Conservation (phyloP, 2,329 filamentous ascomycete genomes). For the Colletotrichum sojae region DNA sequence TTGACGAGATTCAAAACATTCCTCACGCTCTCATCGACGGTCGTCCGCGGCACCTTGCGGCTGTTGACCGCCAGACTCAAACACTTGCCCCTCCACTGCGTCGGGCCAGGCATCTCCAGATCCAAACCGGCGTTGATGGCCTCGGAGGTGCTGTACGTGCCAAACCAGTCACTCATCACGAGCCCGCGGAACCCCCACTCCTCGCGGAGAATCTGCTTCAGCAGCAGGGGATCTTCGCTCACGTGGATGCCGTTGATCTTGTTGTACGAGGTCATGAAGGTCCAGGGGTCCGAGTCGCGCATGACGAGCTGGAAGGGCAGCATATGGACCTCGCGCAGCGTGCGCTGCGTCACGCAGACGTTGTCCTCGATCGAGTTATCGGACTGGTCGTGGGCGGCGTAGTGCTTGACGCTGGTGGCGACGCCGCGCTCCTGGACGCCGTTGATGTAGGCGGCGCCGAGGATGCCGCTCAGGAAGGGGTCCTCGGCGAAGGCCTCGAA, state of each 20-base stretch:
- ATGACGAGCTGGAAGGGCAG: constrained; percentile 71
- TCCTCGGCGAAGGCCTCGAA: constrained; percentile 65
- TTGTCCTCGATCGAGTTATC: constrained; percentile 44
- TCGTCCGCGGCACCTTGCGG: constrained; percentile 26
- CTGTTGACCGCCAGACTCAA: constrained; percentile 32
- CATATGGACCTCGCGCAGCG: constrained; percentile 65
- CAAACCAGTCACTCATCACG: constrained; percentile 72
- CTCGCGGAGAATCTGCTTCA: constrained; percentile 65
- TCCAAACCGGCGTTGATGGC: constrained; percentile 67
- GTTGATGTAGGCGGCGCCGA: constrained; percentile 59
- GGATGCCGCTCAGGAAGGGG: constrained; percentile 60
- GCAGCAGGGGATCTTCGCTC: constrained; percentile 65
- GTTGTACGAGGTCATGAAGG: constrained; percentile 73
- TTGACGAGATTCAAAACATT: constrained; percentile 72
- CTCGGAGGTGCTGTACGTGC: constrained; percentile 68
- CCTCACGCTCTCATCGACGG: constrained; percentile 68
- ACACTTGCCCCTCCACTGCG: constrained; percentile 50
- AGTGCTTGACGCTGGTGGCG: constrained; percentile 62
- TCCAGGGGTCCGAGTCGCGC: constrained; percentile 64
- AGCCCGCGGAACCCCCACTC: constrained; percentile 72
- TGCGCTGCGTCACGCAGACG: constrained; percentile 48
- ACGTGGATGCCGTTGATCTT: constrained; percentile 70
- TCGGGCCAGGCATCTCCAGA: constrained; percentile 72
- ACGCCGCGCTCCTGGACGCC: constrained; percentile 60
- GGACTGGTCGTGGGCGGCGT: constrained; percentile 51